Base-by-base conservation (phyloP, 106 monocot genomes). In the Platanthera guangdongensis region DNA sequence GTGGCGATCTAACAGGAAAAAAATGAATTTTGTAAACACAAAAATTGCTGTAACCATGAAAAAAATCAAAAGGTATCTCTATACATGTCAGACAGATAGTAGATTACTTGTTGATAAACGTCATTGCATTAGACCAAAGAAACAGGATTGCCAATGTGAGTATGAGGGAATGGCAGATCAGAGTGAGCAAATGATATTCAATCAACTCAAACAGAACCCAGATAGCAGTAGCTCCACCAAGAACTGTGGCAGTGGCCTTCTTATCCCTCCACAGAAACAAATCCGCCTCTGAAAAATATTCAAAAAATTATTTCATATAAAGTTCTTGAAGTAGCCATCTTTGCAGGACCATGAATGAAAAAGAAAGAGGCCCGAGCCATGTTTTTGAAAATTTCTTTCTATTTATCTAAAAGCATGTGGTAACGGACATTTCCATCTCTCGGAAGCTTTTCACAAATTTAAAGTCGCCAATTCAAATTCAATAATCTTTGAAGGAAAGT, bases 201-300 rank as follows among this genome's bases (percentile, higher is more conserved):
- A 89, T 78, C 76, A 94, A 62, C 82, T 87, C 89, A 50, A 94
- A 94, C 73, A 94, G 76, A 54, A 94, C 80, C 90, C 90, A 94
- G 51, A 94, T 63, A 11, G 82, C 85, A 12, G 94, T 91, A 62
- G 80, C 88, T 39, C 12, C 75, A 18, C 72, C 81, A 16, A 94
- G 80, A 1, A 86, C 80, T 57, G 77, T 84, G 47, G 78, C 81
- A 11, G 94, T 85, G 5, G 78, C 76, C 84, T 94, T 94, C 83
- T 87, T 94, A 82, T 90, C 81, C 82, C 80, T 90, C 90, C 88
- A 94, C 13, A 90, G 52, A 8, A 94, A 54, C 47, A 90, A 78
- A 77, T 88, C 90, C 60, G 87, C 87, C 83, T 87, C 87, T 94
- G 81, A 77, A 81, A 67, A 15, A 21, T 50, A 32, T 32, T 30